Conservation (phyloP, 192 early-diverging fungal species). For the Diversispora eburnea region DNA sequence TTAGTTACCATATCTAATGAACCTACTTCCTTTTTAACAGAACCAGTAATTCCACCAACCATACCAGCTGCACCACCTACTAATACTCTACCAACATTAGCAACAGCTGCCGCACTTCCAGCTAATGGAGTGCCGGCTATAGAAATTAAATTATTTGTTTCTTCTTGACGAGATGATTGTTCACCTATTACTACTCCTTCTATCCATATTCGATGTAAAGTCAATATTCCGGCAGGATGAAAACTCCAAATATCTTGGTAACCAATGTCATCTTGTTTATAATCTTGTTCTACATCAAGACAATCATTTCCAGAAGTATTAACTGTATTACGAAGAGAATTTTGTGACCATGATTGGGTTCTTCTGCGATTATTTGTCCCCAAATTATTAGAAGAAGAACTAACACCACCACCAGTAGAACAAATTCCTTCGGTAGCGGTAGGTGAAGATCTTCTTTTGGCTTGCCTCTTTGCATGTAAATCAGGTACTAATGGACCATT, state of each 20-base stretch:
- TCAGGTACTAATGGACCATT: neutral
- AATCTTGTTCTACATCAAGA: conserved; percentile 35
- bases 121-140: neutral
- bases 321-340: conserved; percentile 25
- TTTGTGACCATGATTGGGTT: conserved; percentile 23
- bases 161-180: neutral
- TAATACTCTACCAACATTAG: conserved; percentile 24
- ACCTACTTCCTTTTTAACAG: conserved; percentile 32
- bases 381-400: neutral
- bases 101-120: conserved; percentile 18
- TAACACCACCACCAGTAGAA: neutral
- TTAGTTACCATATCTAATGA: conserved; percentile 47
- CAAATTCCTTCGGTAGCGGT: neutral
- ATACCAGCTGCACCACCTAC: conserved; percentile 26
- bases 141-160: neutral
- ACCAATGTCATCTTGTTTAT: conserved; percentile 37
- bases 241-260: conserved; percentile 53
- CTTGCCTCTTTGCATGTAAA: conserved; percentile 6
- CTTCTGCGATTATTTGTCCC: neutral
- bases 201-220: conserved; percentile 52
- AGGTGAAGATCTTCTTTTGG: conserved; percentile 17
- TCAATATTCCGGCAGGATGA: conserved; percentile 53
- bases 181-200: neutral
- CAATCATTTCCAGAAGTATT: conserved; percentile 10
- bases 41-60: conserved; percentile 13